Percentiles rank a stretch among this genome's conserved stretches.
Evolutionary conservation across 2,329 filamentous ascomycete species (phyloP).

Genomic region (Chaetomium globosum): DNA sequence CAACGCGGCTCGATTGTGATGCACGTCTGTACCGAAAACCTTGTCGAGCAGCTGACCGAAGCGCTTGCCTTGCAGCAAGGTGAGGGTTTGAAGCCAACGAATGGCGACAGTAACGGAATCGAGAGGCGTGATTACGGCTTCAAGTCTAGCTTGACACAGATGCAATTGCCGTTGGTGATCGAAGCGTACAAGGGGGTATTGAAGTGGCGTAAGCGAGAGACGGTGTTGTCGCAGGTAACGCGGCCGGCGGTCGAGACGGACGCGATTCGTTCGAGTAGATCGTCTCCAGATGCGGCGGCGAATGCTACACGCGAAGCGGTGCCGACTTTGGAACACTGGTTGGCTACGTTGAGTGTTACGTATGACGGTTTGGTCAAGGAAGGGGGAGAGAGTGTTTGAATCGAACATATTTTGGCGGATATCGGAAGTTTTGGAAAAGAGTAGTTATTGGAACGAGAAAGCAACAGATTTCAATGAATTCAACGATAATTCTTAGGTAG

Average conservation of each 20-base stretch:
- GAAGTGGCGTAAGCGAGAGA: constrained; percentile 16
- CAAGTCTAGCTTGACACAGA: background rate
- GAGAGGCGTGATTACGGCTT: background rate
- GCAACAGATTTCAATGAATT: too few species aligned
- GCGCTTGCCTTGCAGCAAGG: constrained; percentile 7
- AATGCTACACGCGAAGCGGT: constrained; percentile 16
- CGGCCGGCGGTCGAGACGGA: background rate
- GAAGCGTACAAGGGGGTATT: constrained; percentile 32
- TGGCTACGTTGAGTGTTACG: constrained; percentile 26
- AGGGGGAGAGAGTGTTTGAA: background rate
- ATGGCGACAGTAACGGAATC: background rate
- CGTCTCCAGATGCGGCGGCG: background rate
- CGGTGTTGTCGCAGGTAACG: background rate
- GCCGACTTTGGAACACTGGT: constrained; percentile 32
- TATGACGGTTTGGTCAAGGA: constrained; percentile 23
- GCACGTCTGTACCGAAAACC: constrained; percentile 28
- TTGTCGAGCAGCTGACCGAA: constrained; percentile 28
- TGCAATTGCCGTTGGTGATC: constrained; percentile 31
- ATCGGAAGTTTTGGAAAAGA: too few species aligned
- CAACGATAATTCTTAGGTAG: too few species aligned
- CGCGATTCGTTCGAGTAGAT: background rate
- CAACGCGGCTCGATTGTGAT: constrained; percentile 19
- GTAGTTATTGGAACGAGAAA: too few species aligned
- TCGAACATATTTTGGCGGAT: background rate
- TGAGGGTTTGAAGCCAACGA: background rate